These are phyloP conservation scores for Penicillium sp. DNA, from an alignment of 2,329 filamentous ascomycete genomes.

Conservation along the genomic window DNA sequence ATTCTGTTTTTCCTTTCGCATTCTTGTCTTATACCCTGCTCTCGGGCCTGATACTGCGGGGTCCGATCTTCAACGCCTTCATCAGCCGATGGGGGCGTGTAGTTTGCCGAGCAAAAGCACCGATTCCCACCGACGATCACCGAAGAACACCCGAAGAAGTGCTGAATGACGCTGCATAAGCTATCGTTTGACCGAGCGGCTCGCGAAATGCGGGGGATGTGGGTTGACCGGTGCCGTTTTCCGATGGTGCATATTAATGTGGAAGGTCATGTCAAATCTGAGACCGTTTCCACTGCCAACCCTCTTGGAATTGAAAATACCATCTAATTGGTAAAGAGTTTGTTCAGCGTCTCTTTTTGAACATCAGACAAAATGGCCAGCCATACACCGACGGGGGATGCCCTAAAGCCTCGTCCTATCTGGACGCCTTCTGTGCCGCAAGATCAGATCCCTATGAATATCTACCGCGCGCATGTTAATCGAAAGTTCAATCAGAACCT, in stretches of 20 bases:
- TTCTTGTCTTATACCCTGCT: background rate
- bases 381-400: background rate
- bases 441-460: slow-evolving; percentile 21
- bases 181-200: background rate
- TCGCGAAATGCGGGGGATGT: slow-evolving; percentile 5
- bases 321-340: too few species aligned
- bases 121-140: slow-evolving; percentile 12
- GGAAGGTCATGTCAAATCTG: background rate
- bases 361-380: background rate
- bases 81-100: background rate
- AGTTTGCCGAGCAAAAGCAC: slow-evolving; percentile 11
- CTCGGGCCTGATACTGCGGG: slow-evolving; percentile 8
- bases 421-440: slow-evolving; percentile 15
- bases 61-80: background rate
- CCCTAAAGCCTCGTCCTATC: slow-evolving; percentile 9
- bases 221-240: slow-evolving; percentile 4
- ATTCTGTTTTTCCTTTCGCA: background rate
- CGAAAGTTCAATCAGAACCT: slow-evolving; percentile 17
- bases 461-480: slow-evolving; percentile 21
- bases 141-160: slow-evolving; percentile 12
- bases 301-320: too few species aligned
- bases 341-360: too few species aligned
- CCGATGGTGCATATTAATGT: slow-evolving; percentile 4
- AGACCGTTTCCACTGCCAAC: background rate
- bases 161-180: background rate